Percentiles rank a stretch among this genome's conserved stretches.
Evolutionary conservation across 2,329 filamentous ascomycete species (phyloP).

Genomic region (Ilyonectria mors-panacis): DNA sequence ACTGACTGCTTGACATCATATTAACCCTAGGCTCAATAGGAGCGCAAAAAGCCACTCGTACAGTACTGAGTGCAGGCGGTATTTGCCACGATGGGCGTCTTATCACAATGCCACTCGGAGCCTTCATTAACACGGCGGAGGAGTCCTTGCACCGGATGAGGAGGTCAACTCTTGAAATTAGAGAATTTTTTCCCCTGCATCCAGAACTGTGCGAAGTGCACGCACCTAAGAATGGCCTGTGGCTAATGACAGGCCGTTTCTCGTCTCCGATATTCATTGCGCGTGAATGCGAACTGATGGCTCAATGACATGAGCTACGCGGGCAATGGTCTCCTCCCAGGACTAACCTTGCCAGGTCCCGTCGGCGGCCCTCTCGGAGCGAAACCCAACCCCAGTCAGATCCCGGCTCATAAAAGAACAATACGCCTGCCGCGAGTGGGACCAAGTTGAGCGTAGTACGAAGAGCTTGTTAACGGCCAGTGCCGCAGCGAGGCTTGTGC

Average conservation of each 20-base stretch:
- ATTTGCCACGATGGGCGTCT: background rate
- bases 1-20: background rate
- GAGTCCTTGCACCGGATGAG: background rate
- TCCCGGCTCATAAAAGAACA: constrained; percentile 30
- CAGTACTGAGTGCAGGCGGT: background rate
- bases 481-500: constrained; percentile 34
- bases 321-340: constrained; percentile 31
- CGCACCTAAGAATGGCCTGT: background rate
- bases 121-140: background rate
- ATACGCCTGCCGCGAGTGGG: constrained; percentile 9
- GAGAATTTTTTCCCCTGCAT: background rate
- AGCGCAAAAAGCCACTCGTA: background rate
- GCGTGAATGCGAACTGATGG: constrained; percentile 14
- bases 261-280: background rate
- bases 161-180: background rate
- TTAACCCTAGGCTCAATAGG: background rate
- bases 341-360: constrained; percentile 37
- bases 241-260: background rate
- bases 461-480: constrained; percentile 24
- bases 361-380: constrained; percentile 38
- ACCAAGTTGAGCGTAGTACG: background rate
- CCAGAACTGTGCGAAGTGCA: background rate
- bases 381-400: constrained; percentile 35
- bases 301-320: constrained; percentile 3
- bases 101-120: background rate